Evolutionary conservation across 441 rosid species (phyloP).

Genomic region (Populus tomentosa): DNA sequence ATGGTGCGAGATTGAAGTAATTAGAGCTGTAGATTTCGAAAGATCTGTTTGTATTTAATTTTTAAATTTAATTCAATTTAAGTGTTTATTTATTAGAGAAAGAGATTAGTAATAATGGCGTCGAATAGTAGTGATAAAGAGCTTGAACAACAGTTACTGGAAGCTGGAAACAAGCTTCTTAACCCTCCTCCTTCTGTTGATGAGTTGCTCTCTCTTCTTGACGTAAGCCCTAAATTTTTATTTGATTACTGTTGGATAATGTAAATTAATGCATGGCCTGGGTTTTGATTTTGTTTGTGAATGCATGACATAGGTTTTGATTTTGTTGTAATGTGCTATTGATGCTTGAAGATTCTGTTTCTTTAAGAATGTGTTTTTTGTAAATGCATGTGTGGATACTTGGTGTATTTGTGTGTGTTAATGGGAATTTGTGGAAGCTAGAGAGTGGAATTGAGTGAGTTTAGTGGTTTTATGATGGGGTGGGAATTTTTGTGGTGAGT

Average conservation of each 20-base stretch:
- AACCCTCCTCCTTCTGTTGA: constrained; percentile 61
- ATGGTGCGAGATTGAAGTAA: constrained; percentile 35
- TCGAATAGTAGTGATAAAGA: constrained; percentile 33
- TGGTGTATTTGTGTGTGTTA: neutral
- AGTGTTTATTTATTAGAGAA: constrained; percentile 8
- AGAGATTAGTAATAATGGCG: constrained; percentile 1
- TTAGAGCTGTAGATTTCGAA: constrained; percentile 22
- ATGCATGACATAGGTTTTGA: neutral
- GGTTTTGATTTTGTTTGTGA: neutral
- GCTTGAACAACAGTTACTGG: constrained; percentile 66
- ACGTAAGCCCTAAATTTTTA: constrained; percentile 46
- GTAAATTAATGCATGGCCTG: neutral
- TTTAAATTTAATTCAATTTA: constrained; percentile 1
- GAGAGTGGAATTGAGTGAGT: neutral
- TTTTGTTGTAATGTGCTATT: neutral
- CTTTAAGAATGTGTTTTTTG: neutral
- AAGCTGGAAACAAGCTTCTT: constrained; percentile 66
- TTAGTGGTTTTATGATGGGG: neutral
- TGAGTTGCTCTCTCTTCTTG: constrained; percentile 84
- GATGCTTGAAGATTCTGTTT: neutral
- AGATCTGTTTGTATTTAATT: constrained; percentile 26
- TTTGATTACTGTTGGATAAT: neutral
- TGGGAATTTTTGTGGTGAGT: neutral
- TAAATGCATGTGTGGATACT: neutral
- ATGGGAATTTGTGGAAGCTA: neutral